phyloP scores from a whole-genome alignment of 805 yeast genomes.

The Cyberlindnera galapagoensis region DNA sequence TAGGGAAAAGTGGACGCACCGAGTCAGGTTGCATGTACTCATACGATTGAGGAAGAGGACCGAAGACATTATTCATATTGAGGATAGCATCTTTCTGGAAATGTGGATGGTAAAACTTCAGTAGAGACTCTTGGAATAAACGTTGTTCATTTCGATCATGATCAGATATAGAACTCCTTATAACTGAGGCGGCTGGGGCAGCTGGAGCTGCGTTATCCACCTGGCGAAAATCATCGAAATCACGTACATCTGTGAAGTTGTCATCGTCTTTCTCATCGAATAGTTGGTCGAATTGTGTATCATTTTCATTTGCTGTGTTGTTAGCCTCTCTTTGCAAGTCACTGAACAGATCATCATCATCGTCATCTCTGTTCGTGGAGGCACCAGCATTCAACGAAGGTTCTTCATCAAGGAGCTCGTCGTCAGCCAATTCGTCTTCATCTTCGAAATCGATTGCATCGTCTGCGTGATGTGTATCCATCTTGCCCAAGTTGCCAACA shows the following conservation, averaged over 20 bases:
- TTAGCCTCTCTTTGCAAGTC: conserved; percentile 32
- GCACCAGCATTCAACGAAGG: conserved; percentile 8
- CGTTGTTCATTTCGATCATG: conserved; percentile 10
- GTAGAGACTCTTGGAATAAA: conserved; percentile 25
- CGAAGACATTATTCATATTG: conserved; percentile 60
- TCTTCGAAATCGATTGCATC: conserved; percentile 94
- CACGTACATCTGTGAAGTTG: conserved; percentile 1
- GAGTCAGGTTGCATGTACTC: conserved; percentile 40
- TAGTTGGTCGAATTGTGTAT: conserved; percentile 21
- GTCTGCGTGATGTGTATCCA: conserved; percentile 62
- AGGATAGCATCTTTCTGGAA: conserved; percentile 50
- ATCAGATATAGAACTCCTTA: conserved; percentile 1
- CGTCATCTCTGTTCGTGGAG: conserved; percentile 26
- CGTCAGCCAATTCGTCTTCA: conserved; percentile 92
- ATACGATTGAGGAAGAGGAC: conserved; percentile 53
- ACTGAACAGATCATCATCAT: conserved; percentile 32
- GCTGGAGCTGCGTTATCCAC: background rate
- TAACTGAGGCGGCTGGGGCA: background rate
- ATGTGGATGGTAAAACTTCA: conserved; percentile 53
- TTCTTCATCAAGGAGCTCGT: conserved; percentile 43
- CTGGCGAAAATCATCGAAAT: conserved; percentile 6
- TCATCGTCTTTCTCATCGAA: conserved; percentile 13
- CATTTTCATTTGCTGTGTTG: conserved; percentile 6
- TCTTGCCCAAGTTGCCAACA: conserved; percentile 15
- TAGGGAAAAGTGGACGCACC: conserved; percentile 41